These are phyloP conservation scores for Calonectria fujianensis DNA, from an alignment of 2,329 filamentous ascomycete genomes.

Conservation along the genomic window DNA sequence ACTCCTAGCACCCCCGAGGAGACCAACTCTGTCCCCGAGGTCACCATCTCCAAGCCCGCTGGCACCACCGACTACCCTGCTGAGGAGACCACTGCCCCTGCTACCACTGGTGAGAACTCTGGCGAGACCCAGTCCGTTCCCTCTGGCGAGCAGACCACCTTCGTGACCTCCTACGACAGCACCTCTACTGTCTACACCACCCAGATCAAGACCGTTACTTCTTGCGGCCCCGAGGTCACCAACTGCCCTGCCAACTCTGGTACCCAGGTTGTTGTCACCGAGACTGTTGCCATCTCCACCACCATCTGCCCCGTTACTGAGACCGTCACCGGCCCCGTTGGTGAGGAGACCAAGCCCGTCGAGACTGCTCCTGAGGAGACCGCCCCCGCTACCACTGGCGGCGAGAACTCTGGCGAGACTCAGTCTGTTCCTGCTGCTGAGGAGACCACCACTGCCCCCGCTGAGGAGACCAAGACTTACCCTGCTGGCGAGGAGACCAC, in stretches of 20 bases:
- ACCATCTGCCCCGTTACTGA: conserved; percentile 78
- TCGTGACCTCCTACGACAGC: conserved; percentile 63
- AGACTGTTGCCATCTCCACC: conserved; percentile 74
- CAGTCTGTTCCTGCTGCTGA: conserved; percentile 14
- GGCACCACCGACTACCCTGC: conserved; percentile 37
- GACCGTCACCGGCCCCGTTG: conserved; percentile 58
- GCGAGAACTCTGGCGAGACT: conserved; percentile 35
- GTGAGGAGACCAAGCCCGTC: conserved; percentile 40
- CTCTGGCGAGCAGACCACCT: conserved; percentile 37
- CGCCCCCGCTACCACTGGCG: conserved; percentile 38
- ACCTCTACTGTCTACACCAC: conserved; percentile 73
- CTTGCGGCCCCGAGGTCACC: conserved; percentile 66
- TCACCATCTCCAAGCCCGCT: conserved; percentile 34
- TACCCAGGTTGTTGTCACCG: conserved; percentile 69
- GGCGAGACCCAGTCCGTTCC: conserved; percentile 30
- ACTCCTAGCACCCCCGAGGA: conserved; percentile 31
- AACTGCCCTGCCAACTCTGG: conserved; percentile 70
- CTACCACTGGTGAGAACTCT: conserved; percentile 45
- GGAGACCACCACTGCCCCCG: conserved; percentile 35
- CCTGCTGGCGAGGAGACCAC: conserved; percentile 33
- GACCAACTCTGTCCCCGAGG: conserved; percentile 44
- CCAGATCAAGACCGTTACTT: conserved; percentile 69
- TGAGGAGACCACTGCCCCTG: neutral
- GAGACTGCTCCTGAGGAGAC: conserved; percentile 42
- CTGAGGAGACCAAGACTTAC: conserved; percentile 20